Evolutionary conservation across 1,139 yeast genomes (phyloP).

Genomic region (Lodderomyces beijingensis): DNA sequence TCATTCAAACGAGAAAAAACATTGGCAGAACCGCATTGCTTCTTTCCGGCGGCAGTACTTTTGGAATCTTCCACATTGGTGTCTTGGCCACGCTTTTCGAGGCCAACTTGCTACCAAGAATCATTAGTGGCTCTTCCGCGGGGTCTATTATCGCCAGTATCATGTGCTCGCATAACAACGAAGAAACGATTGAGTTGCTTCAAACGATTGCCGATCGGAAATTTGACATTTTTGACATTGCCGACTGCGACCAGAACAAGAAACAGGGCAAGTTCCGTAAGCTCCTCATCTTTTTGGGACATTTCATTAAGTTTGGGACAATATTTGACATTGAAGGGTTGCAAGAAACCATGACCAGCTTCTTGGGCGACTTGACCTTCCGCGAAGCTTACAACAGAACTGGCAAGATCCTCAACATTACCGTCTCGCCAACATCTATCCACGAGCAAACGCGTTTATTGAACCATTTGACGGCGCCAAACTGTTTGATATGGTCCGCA

Average conservation of each 20-base stretch:
- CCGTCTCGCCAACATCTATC: slow-evolving; percentile 55
- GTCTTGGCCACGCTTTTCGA: slow-evolving; percentile 78
- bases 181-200: slow-evolving; percentile 60
- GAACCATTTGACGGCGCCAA: slow-evolving; percentile 47
- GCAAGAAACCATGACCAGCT: slow-evolving; percentile 65
- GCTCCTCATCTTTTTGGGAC: slow-evolving; percentile 32
- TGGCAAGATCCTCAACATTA: slow-evolving; percentile 53
- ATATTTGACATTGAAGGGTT: slow-evolving; percentile 79
- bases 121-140: slow-evolving; percentile 93
- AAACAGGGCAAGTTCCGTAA: slow-evolving; percentile 38
- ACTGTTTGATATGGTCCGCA: slow-evolving; percentile 68
- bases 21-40: slow-evolving; percentile 93
- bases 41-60: slow-evolving; percentile 91
- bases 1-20: slow-evolving; percentile 83
- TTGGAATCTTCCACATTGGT: slow-evolving; percentile 91
- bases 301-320: slow-evolving; percentile 77
- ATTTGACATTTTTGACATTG: slow-evolving; percentile 63
- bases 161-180: slow-evolving; percentile 74
- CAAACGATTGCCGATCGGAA: slow-evolving; percentile 51
- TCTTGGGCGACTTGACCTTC: slow-evolving; percentile 85
- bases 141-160: slow-evolving; percentile 94
- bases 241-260: slow-evolving; percentile 26
- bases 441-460: slow-evolving; percentile 55
- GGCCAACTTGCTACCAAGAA: slow-evolving; percentile 72
- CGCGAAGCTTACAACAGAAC: slow-evolving; percentile 58